Conservation (phyloP, 2,329 filamentous ascomycete genomes). For the Cladophialophora exuberans region DNA sequence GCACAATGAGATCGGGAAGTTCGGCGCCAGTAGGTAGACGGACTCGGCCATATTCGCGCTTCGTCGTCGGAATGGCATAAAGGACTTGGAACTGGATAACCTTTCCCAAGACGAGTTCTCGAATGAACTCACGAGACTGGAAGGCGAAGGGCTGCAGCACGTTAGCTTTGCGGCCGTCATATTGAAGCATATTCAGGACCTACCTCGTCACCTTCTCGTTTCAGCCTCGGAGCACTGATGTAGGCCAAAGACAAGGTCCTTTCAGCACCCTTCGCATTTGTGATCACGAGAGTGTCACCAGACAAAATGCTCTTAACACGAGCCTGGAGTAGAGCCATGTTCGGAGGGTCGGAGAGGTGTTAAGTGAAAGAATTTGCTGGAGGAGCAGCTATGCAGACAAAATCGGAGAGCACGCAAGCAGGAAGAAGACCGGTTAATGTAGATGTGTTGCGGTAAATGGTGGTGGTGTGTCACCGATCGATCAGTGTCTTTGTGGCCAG, state of each 20-base stretch:
- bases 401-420: neutral
- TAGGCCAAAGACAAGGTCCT: constrained; percentile 88
- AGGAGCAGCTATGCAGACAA: constrained; percentile 20
- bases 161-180: constrained; percentile 16
- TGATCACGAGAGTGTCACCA: constrained; percentile 86
- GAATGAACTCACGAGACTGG: constrained; percentile 90
- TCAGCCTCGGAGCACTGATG: constrained; percentile 83
- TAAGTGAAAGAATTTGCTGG: neutral
- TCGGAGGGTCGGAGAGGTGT: neutral
- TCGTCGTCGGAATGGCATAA: constrained; percentile 80
- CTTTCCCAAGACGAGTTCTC: constrained; percentile 82
- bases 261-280: constrained; percentile 79
- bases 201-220: constrained; percentile 85
- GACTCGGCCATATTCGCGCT: constrained; percentile 77
- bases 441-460: too few relatives aligned
- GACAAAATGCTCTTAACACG: constrained; percentile 93
- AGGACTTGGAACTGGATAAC: constrained; percentile 80
- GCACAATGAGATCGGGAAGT: constrained; percentile 80
- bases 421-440: too few relatives aligned
- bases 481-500: constrained; percentile 7
- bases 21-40: constrained; percentile 74
- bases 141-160: constrained; percentile 73
- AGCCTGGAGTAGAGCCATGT: constrained; percentile 52
- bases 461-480: neutral
- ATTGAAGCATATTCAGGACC: constrained; percentile 29